Evolutionary conservation across 495 filamentous ascomycete species (phyloP).

Genomic region (Geoglossum glabrum): DNA sequence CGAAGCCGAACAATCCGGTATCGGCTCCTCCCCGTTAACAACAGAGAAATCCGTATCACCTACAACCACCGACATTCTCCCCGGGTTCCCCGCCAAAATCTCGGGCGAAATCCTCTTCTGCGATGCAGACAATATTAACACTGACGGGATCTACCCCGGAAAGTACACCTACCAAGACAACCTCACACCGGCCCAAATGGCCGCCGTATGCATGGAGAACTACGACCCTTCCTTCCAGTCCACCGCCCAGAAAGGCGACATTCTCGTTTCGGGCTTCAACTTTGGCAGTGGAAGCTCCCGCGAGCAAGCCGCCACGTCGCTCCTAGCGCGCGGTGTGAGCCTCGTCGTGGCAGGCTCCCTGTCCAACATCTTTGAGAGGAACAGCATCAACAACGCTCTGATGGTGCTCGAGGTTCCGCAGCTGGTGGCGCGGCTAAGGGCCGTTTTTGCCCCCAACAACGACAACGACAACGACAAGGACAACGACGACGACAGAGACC

Average conservation of each 20-base stretch:
- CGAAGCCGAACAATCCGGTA: constrained; percentile 18
- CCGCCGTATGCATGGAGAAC: constrained; percentile 77
- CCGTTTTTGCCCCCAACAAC: constrained; percentile 40
- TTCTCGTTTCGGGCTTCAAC: constrained; percentile 76
- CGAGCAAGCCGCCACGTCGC: constrained; percentile 79
- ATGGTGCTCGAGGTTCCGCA: constrained; percentile 66
- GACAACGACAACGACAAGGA: too few species aligned
- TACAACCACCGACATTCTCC: constrained; percentile 36
- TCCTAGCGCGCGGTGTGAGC: constrained; percentile 67
- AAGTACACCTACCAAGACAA: constrained; percentile 84
- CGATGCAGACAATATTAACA: constrained; percentile 56
- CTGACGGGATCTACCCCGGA: constrained; percentile 73
- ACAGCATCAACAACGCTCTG: constrained; percentile 84
- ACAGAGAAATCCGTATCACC: too few species aligned
- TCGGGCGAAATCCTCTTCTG: constrained; percentile 50
- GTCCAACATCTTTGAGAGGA: constrained; percentile 72
- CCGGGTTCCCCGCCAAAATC: constrained; percentile 48
- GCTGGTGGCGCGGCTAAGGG: constrained; percentile 47
- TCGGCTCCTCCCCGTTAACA: neutral
- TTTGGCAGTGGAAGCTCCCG: constrained; percentile 70
- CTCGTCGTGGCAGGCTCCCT: constrained; percentile 75
- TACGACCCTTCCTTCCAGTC: constrained; percentile 53
- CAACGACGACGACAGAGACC: too few species aligned
- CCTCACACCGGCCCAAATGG: constrained; percentile 58
- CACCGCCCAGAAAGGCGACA: constrained; percentile 43